A percentile compares a stretch with the other conserved stretches of the same genome.
Conservation (phyloP, 345 rosid species). For the Brassica rapa region DNA sequence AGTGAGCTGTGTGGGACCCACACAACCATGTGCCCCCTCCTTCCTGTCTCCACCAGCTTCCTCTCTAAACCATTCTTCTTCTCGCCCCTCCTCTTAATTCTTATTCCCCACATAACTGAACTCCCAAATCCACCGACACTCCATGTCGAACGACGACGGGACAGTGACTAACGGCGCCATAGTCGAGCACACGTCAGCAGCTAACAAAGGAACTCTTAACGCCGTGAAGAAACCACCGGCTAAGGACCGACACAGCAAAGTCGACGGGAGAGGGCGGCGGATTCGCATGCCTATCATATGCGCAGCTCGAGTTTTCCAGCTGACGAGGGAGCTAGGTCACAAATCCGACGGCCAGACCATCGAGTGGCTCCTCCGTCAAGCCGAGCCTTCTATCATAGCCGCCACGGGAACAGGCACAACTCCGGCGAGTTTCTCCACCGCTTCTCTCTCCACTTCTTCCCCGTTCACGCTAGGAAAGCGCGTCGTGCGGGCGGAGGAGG, state of each 20-base stretch:
- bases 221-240: constrained; percentile 21
- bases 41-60: constrained; percentile 97
- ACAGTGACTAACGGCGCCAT: constrained; percentile 22
- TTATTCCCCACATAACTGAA: neutral
- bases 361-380: constrained; percentile 23
- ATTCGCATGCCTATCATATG: constrained; percentile 20
- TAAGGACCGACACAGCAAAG: constrained; percentile 20
- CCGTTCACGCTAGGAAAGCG: constrained; percentile 92
- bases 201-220: constrained; percentile 37
- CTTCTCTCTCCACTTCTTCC: constrained; percentile 57
- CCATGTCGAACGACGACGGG: constrained; percentile 32
- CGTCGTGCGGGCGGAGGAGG: constrained; percentile 60
- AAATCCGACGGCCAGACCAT: constrained; percentile 27
- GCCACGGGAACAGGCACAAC: constrained; percentile 19
- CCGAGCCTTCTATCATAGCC: constrained; percentile 26
- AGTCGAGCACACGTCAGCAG: constrained; percentile 6
- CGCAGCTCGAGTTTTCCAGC: constrained; percentile 13
- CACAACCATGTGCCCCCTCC: constrained; percentile 90
- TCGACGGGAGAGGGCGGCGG: constrained; percentile 25
- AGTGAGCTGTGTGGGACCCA: constrained; percentile 82
- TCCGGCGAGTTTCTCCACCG: constrained; percentile 16
- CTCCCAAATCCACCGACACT: neutral
- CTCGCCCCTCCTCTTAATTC: neutral
- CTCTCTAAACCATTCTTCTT: neutral
- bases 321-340: constrained; percentile 15